Evolutionary conservation across 2,329 filamentous ascomycete species (phyloP).

Genomic region (Ciborinia camelliae): DNA sequence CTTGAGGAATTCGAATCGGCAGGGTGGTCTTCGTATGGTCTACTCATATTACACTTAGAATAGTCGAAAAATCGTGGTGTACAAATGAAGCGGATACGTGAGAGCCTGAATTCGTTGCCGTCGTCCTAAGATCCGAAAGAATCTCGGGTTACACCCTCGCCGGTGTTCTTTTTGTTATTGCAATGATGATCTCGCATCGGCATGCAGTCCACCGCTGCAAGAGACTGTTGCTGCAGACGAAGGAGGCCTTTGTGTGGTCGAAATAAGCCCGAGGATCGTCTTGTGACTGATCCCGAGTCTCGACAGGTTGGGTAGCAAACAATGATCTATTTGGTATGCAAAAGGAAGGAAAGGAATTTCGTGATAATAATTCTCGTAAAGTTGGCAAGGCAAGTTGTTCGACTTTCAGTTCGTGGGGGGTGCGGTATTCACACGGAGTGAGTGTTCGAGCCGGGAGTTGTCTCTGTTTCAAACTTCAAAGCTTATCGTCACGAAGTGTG

Average conservation of each 20-base stretch:
- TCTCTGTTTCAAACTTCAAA: slow-evolving; percentile 17
- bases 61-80: slow-evolving; percentile 19
- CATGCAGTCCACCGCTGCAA: slow-evolving; percentile 29
- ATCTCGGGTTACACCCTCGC: slow-evolving; percentile 26
- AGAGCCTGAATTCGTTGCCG: slow-evolving; percentile 13
- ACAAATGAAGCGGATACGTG: slow-evolving; percentile 23
- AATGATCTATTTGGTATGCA: background rate
- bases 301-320: background rate
- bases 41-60: slow-evolving; percentile 12
- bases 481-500: slow-evolving; percentile 16
- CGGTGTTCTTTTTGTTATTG: slow-evolving; percentile 25
- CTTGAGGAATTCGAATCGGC: slow-evolving; percentile 27
- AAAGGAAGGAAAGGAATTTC: background rate
- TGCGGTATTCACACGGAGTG: slow-evolving; percentile 19
- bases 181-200: slow-evolving; percentile 31
- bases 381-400: background rate
- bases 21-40: slow-evolving; percentile 23
- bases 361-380: slow-evolving; percentile 1
- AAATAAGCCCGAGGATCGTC: slow-evolving; percentile 10
- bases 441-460: too few relatives aligned
- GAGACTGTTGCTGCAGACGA: slow-evolving; percentile 22
- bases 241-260: slow-evolving; percentile 16
- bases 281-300: slow-evolving; percentile 14
- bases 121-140: slow-evolving; percentile 17
- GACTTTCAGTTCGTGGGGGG: too few relatives aligned